Conservation (phyloP, 1,284 basidiomycete species). For the Cystobasidium sp. region DNA sequence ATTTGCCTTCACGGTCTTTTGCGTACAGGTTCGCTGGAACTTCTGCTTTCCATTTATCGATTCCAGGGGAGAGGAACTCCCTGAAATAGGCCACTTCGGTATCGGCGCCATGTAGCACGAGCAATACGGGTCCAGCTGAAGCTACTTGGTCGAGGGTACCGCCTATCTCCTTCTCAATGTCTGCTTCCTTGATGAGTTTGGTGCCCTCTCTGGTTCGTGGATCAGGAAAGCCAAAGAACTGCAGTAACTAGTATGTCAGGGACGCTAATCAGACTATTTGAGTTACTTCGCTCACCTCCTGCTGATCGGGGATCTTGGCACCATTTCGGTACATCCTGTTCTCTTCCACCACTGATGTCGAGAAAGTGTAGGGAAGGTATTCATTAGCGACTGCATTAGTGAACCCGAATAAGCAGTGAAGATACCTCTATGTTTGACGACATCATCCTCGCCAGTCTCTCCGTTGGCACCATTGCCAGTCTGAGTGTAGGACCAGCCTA, state of each 20-base stretch:
- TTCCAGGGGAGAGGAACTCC: conserved; percentile 1
- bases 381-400: too few relatives aligned
- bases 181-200: conserved; percentile 2
- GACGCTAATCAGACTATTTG: background rate
- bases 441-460: conserved; percentile 6
- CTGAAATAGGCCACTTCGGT: conserved; percentile 16
- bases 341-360: conserved; percentile 7
- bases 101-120: conserved; percentile 21
- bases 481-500: conserved; percentile 27
- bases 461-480: background rate
- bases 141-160: background rate
- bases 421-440: conserved; percentile 21
- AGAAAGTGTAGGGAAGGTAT: background rate
- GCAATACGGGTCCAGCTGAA: conserved; percentile 12
- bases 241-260: conserved; percentile 5
- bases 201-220: conserved; percentile 12
- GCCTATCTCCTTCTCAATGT: conserved; percentile 4
- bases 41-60: conserved; percentile 3
- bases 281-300: conserved; percentile 3
- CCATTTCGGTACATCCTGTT: conserved; percentile 23
- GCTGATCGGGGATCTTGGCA: conserved; percentile 16
- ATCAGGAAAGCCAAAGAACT: conserved; percentile 32
- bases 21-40: background rate
- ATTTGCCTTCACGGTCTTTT: background rate
- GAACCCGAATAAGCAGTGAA: background rate